phyloP scores from a whole-genome alignment of 108 stramenopile genomes.

The Cyclotella baltica region DNA sequence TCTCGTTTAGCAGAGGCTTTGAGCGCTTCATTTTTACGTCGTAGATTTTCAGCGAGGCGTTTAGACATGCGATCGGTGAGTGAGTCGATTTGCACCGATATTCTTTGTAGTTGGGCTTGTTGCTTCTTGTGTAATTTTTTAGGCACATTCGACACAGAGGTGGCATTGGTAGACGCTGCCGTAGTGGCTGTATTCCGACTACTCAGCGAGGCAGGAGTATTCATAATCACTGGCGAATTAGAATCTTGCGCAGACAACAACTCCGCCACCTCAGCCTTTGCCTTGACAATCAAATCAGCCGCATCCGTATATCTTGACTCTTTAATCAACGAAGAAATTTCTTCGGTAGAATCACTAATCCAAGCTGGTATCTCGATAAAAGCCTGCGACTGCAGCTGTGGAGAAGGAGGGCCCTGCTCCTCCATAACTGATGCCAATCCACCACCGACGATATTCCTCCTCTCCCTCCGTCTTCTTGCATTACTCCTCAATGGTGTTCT shows the following conservation, averaged over 20 bases:
- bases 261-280: conserved; percentile 71
- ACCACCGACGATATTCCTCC: conserved; percentile 27
- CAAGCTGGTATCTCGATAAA: conserved; percentile 78
- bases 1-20: conserved; percentile 83
- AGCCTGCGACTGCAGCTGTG: not conserved
- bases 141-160: conserved; percentile 42
- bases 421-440: conserved; percentile 17
- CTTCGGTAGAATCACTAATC: conserved; percentile 78
- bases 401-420: conserved; percentile 17
- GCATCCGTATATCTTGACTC: conserved; percentile 85
- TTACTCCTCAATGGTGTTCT: conserved; percentile 44
- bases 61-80: conserved; percentile 71
- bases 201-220: conserved; percentile 14
- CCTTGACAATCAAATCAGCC: conserved; percentile 80
- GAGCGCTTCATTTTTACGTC: conserved; percentile 87
- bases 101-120: conserved; percentile 53
- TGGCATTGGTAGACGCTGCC: conserved; percentile 42
- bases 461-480: conserved; percentile 11
- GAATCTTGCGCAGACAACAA: conserved; percentile 51
- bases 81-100: conserved; percentile 55
- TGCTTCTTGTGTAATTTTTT: conserved; percentile 71
- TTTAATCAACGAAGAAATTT: conserved; percentile 81
- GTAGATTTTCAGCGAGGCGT: conserved; percentile 76
- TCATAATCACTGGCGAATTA: conserved; percentile 15
- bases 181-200: conserved; percentile 2